phyloP scores from a whole-genome alignment of 2,329 filamentous ascomycete species.

The Cryoendolithus antarcticus region DNA sequence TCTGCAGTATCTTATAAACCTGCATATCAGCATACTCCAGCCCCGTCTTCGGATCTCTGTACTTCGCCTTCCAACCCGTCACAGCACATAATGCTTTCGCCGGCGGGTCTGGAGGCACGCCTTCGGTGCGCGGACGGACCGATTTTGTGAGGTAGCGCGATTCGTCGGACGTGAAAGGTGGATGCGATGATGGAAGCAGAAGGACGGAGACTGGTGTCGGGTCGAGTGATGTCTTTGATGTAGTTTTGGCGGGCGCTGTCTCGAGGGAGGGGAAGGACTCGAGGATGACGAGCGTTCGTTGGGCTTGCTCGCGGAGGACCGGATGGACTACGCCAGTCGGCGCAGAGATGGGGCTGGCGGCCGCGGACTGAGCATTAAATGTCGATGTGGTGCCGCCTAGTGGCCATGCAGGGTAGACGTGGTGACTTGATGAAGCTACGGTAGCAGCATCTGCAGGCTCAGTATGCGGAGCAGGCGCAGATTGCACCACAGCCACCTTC shows the following conservation, averaged over 20 bases:
- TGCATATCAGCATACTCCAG: conserved; percentile 67
- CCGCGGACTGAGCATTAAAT: conserved; percentile 11
- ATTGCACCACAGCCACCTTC: too few species aligned
- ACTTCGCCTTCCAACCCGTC: conserved; percentile 57
- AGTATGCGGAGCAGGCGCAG: too few species aligned
- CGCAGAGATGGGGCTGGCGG: conserved; percentile 7
- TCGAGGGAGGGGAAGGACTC: conserved; percentile 22
- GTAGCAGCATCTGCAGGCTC: too few species aligned
- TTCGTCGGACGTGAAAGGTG: conserved; percentile 41
- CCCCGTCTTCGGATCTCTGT: conserved; percentile 73
- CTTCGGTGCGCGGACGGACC: conserved; percentile 26
- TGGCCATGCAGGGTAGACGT: conserved; percentile 4
- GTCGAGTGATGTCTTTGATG: conserved; percentile 27
- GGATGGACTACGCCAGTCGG: conserved; percentile 8
- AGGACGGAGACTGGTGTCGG: conserved; percentile 47
- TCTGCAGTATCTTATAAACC: conserved; percentile 72
- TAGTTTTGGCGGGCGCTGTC: conserved; percentile 10
- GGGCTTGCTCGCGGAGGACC: conserved; percentile 22
- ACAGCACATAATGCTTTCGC: conserved; percentile 55
- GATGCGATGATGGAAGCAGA: conserved; percentile 32
- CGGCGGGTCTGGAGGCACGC: conserved; percentile 21
- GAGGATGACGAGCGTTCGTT: conserved; percentile 22
- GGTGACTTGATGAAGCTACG: conserved; percentile 6
- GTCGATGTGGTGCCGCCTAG: neutral
- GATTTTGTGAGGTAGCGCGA: conserved; percentile 36